Evolutionary conservation across 2,329 filamentous ascomycete species (phyloP), one percentile per base, ranked within the genome.

Genomic region (Akanthomyces uredinophilus): DNA sequence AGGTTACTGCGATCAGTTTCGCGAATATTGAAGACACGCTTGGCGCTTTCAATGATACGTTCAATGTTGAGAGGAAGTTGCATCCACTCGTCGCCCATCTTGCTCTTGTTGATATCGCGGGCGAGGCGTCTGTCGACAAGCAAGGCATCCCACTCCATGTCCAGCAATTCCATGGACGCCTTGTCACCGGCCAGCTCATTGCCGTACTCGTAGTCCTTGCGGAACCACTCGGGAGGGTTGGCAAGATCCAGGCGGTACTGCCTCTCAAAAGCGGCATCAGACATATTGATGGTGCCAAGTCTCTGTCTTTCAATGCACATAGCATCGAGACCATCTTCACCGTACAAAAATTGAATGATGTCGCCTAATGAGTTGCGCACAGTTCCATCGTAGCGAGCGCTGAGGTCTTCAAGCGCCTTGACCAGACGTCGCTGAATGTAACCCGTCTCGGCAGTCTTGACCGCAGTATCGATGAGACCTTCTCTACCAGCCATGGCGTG

Each of bases 401-500:
- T 96, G 59, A 98, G 89, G 75, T 99, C 95, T 82, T 99, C 95
- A 3, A 99, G 84, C 13, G 96, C 96, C 78, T 99, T 99, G 71
- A 99, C 95, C 51, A 99, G 84, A 81, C 96, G 92, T 78, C 95
- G 91, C 77, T 99, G 96, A 67, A 99, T 99, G 75, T 99, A 99
- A 78, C 95, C 95, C 63, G 96, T 99, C 77, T 99, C 96, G 22
- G 95, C 95, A 67, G 95, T 99, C 84, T 99, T 99, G 78, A 99
- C 96, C 67, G 95, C 95, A 58, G 95, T 99, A 83, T 99, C 95
- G 70, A 99, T 99, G 61, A 99, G 83, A 96, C 95, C 95, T 79
- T 99, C 95, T 81, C 95, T 88, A 92, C 95, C 95, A 82, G 95
- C 95, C 95, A 99, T 99, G 72, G 95, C 95, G 84, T 99, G 95